Evolutionary conservation across 2,329 filamentous ascomycete species (phyloP).

Genomic region (Ophiosphaerella korrae): DNA sequence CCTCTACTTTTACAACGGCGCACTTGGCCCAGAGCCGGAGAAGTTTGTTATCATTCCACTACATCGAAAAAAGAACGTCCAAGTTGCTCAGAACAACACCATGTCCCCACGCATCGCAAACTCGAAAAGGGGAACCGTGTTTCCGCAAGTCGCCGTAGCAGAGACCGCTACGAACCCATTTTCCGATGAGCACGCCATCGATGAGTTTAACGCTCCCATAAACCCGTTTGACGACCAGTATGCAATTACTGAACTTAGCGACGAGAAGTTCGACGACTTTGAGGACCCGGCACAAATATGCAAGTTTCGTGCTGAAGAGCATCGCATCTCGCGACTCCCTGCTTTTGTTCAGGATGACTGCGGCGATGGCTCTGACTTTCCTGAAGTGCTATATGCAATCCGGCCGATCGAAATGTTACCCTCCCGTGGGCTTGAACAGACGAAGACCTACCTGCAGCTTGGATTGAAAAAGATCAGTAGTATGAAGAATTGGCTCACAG

Average conservation of each 20-base stretch:
- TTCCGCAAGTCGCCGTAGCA: not conserved
- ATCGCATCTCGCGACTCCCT: constrained; percentile 29
- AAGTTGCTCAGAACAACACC: not conserved
- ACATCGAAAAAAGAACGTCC: constrained; percentile 7
- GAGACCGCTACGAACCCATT: not conserved
- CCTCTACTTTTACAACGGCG: constrained; percentile 34
- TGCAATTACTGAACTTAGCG: constrained; percentile 14
- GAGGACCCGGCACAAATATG: constrained; percentile 9
- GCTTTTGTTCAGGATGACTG: constrained; percentile 39
- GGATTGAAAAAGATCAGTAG: constrained; percentile 54
- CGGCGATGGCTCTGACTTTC: constrained; percentile 35
- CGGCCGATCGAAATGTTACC: constrained; percentile 6
- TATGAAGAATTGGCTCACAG: constrained; percentile 53
- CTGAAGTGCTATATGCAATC: constrained; percentile 22
- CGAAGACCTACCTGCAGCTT: constrained; percentile 27
- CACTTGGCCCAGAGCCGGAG: constrained; percentile 21
- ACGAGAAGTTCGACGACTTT: constrained; percentile 2
- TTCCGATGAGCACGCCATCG: not conserved
- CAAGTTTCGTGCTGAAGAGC: constrained; percentile 25
- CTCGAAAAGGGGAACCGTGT: not conserved
- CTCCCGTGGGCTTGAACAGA: not conserved
- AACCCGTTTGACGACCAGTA: not conserved
- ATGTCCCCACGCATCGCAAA: not conserved
- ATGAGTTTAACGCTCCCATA: not conserved
- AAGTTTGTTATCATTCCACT: constrained; percentile 23